Evolutionary conservation across 148 eudicot genomes (phyloP).

Genomic region (Rhododendron williamsianum): DNA sequence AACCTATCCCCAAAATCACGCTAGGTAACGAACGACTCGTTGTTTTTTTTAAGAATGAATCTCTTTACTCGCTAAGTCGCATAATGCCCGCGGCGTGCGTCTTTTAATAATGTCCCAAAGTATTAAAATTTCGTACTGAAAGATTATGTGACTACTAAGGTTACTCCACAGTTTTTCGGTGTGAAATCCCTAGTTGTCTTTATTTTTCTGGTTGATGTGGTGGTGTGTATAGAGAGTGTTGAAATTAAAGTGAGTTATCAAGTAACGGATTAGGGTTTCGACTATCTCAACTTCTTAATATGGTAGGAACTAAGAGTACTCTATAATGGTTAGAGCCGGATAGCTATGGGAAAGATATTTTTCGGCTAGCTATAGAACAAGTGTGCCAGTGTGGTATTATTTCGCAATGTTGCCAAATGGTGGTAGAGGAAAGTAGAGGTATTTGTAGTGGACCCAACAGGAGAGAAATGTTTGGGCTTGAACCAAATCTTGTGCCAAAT

Average conservation of each 20-base stretch:
- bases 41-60: background rate
- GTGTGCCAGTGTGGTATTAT: background rate
- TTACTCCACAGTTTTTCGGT: background rate
- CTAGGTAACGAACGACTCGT: constrained; percentile 9
- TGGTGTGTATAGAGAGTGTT: background rate
- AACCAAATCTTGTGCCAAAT: background rate
- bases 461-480: background rate
- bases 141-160: background rate
- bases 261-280: background rate
- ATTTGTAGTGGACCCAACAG: background rate
- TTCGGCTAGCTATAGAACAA: background rate
- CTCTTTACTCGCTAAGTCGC: background rate
- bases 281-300: background rate
- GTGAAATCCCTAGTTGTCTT: background rate
- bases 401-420: background rate
- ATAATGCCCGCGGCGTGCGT: background rate
- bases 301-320: background rate
- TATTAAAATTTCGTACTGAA: background rate
- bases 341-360: background rate
- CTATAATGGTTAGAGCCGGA: background rate
- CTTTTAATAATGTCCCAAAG: background rate
- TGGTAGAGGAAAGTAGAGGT: background rate
- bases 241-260: background rate
- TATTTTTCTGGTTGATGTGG: background rate
- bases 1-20: constrained; percentile 63